Percentiles rank a stretch among this genome's conserved stretches.
Evolutionary conservation across 2,329 filamentous ascomycete species (phyloP).

Genomic region (Aspergillus ochraceus): DNA sequence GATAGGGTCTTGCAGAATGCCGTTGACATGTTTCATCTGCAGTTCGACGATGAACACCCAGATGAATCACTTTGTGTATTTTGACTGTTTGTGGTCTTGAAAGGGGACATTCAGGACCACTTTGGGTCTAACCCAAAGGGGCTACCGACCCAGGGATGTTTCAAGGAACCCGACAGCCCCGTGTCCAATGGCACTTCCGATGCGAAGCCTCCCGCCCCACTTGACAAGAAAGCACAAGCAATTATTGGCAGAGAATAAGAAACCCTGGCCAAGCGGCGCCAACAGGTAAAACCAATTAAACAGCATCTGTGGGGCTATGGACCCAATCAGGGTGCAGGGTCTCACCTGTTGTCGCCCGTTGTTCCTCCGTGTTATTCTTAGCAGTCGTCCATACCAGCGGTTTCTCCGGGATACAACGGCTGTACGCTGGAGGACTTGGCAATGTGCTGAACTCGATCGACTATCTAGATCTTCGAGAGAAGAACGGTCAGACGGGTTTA

Average conservation of each 20-base stretch:
- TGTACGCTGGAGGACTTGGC: neutral
- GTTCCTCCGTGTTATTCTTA: neutral
- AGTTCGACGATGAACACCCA: neutral
- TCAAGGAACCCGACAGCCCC: neutral
- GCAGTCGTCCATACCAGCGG: neutral
- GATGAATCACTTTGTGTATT: neutral
- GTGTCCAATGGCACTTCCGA: neutral
- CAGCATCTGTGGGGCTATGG: neutral
- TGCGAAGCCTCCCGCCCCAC: neutral
- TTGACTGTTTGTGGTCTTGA: no score
- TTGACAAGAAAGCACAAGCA: slow-evolving; percentile 12
- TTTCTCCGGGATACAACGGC: neutral
- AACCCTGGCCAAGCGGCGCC: slow-evolving; percentile 1
- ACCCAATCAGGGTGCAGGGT: neutral
- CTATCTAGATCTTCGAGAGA: neutral
- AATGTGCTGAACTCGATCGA: neutral
- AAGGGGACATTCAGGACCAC: no score
- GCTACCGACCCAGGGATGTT: no score
- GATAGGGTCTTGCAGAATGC: neutral
- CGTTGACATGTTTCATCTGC: neutral
- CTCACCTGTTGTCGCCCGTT: neutral
- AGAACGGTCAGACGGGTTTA: neutral
- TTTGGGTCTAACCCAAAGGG: no score
- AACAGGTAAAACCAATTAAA: neutral
- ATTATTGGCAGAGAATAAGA: slow-evolving; percentile 17